Conservation (phyloP, 495 filamentous ascomycete species). For the Bacidia rubella region DNA sequence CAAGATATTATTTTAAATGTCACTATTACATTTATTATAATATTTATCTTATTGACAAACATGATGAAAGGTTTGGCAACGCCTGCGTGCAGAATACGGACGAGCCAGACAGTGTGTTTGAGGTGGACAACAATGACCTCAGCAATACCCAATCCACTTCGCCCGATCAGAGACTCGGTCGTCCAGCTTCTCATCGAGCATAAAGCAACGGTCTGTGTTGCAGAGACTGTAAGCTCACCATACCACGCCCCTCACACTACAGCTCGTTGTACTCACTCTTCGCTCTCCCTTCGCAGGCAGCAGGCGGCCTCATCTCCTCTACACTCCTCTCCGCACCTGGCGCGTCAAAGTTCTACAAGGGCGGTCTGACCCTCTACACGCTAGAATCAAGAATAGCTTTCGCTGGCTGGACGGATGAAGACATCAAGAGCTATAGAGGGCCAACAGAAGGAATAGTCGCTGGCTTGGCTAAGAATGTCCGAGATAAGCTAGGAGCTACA, state of each 20-base stretch:
- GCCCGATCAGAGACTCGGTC: constrained; percentile 35
- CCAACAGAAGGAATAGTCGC: constrained; percentile 43
- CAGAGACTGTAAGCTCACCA: constrained; percentile 39
- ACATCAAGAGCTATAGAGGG: constrained; percentile 36
- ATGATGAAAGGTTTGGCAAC: too few species aligned
- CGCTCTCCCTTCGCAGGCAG: constrained; percentile 30
- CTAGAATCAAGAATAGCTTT: constrained; percentile 44
- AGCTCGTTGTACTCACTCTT: background rate
- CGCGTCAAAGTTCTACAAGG: constrained; percentile 42
- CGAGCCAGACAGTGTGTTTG: too few species aligned
- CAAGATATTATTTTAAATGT: too few species aligned
- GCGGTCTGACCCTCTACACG: constrained; percentile 49
- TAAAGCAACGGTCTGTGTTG: constrained; percentile 42
- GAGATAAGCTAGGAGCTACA: constrained; percentile 36
- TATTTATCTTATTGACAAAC: too few species aligned
- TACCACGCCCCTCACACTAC: background rate
- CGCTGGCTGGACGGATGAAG: constrained; percentile 45
- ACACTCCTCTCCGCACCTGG: constrained; percentile 41
- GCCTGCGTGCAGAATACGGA: too few species aligned
- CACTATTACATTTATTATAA: too few species aligned
- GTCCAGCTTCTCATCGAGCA: constrained; percentile 35
- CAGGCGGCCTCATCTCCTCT: constrained; percentile 47
- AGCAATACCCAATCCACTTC: constrained; percentile 29
- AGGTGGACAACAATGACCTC: too few species aligned
- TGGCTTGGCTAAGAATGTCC: constrained; percentile 40